A percentile compares a stretch with the other conserved stretches of the same genome.
Evolutionary conservation across 75 land plant species (phyloP).

Genomic region (Adiantum capillusveneris): DNA sequence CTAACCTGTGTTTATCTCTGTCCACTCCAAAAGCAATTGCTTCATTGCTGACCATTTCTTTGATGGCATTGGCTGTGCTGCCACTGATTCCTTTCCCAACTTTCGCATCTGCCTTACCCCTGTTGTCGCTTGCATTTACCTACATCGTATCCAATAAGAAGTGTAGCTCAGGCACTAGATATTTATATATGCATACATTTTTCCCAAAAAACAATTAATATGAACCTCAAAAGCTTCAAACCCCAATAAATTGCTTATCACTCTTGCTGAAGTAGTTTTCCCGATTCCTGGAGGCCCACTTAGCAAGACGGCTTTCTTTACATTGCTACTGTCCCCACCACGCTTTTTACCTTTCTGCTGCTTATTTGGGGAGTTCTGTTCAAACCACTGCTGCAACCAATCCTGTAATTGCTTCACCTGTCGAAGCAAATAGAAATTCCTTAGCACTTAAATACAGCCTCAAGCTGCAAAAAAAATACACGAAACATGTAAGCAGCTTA

Average conservation of each 20-base stretch:
- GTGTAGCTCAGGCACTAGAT: no score
- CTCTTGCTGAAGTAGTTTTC: constrained; percentile 87
- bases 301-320: constrained; percentile 79
- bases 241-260: constrained; percentile 81
- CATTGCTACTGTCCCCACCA: constrained; percentile 18
- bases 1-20: constrained; percentile 13
- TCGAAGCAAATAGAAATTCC: not conserved
- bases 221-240: constrained; percentile 82
- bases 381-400: constrained; percentile 80
- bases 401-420: constrained; percentile 90
- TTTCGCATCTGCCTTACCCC: constrained; percentile 90
- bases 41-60: constrained; percentile 94
- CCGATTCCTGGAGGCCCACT: constrained; percentile 97
- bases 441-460: no score
- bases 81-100: constrained; percentile 81
- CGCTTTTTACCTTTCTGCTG: constrained; percentile 59
- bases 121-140: constrained; percentile 99
- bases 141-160: constrained; percentile 13
- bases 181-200: no score
- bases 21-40: constrained; percentile 33
- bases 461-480: no score
- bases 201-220: constrained; percentile 4
- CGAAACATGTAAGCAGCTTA: no score
- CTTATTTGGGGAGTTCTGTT: constrained; percentile 37
- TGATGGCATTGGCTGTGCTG: constrained; percentile 79